phyloP scores from a whole-genome alignment of 768 basidiomycete genomes.

The Suillus fuscotomentosus region DNA sequence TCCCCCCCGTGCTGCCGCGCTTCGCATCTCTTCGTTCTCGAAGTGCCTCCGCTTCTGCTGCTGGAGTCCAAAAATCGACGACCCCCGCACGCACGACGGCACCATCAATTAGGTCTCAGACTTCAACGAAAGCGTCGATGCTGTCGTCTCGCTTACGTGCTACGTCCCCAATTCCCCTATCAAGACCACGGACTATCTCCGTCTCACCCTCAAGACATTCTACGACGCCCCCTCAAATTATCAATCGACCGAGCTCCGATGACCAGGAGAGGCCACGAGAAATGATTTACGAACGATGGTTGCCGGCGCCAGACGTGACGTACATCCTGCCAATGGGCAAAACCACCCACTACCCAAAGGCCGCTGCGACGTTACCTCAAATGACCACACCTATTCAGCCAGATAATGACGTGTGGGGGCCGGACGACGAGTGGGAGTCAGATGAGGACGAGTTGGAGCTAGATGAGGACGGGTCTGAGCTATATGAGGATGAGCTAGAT shows the following conservation, averaged over 20 bases:
- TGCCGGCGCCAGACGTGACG: slow-evolving; percentile 44
- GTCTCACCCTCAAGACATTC: slow-evolving; percentile 37
- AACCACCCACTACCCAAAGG: slow-evolving; percentile 22
- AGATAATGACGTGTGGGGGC: too few relatives aligned
- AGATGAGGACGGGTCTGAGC: too few relatives aligned
- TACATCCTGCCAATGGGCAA: slow-evolving; percentile 35
- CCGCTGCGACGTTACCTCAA: slow-evolving; percentile 14
- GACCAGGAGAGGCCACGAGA: slow-evolving; percentile 49
- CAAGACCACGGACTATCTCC: slow-evolving; percentile 51
- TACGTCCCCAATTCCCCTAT: slow-evolving; percentile 31
- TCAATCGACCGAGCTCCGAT: slow-evolving; percentile 61
- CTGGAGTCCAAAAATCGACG: slow-evolving; percentile 33
- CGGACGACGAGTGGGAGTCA: too few relatives aligned
- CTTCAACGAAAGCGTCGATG: slow-evolving; percentile 16
- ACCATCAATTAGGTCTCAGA: slow-evolving; percentile 21
- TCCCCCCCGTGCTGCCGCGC: slow-evolving; percentile 48
- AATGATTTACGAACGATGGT: slow-evolving; percentile 61
- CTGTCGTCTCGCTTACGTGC: slow-evolving; percentile 26
- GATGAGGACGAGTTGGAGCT: too few relatives aligned
- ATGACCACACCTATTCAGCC: too few relatives aligned
- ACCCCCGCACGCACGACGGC: slow-evolving; percentile 28
- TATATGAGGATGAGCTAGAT: too few relatives aligned
- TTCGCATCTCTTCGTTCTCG: slow-evolving; percentile 54
- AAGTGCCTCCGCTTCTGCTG: slow-evolving; percentile 49
- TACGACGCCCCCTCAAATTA: slow-evolving; percentile 49